Base-by-base conservation (phyloP, 2,329 filamentous ascomycete genomes). In the Massarina eburnea region DNA sequence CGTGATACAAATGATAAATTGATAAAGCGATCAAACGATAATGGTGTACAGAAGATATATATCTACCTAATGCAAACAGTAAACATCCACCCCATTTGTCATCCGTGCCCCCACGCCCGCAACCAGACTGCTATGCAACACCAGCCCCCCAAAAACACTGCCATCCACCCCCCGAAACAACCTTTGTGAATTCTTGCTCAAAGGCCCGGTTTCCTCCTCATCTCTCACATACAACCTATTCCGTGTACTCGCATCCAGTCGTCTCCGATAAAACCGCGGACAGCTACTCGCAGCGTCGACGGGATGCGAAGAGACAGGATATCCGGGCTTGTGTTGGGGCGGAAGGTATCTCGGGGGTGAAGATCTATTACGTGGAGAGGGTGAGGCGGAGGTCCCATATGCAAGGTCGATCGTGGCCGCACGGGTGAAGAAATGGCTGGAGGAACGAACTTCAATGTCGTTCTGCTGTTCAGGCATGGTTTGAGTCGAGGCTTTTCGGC, bases 31-130 rank as follows among this genome's bases (percentile, higher is more conserved):
- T 9, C 6, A 26, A 26, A 24, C 48, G n/a, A n/a, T n/a, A n/a
- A n/a, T n/a, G n/a, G n/a, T n/a, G n/a, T n/a, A n/a, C n/a, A n/a
- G n/a, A n/a, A n/a, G n/a, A n/a, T n/a, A n/a, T n/a, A n/a, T n/a
- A n/a, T n/a, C n/a, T n/a, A n/a, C n/a, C n/a, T n/a, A 58, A 33
- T 57, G 48, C 44, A 63, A 30, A 15, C 46, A 39, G 38, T 63
- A 61, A 26, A 63, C 42, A 48, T 63, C 59, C 10, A 63, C 52
- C 26, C 48, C 52, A 32, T 59, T 60, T 19, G 58, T 61, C 51
- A 63, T 44, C 38, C 52, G 22, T 24, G 49, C 57, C 30, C 54
- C 51, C 26, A 51, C 42, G 14, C 51, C 50, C 15, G 49, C 59
- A 14, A 59, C 42, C 40, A 63, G 24, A 33, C 49, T 52, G 35